These are phyloP conservation scores for Raffaelea albimanens DNA, from an alignment of 2,329 filamentous ascomycete genomes.

Conservation along the genomic window DNA sequence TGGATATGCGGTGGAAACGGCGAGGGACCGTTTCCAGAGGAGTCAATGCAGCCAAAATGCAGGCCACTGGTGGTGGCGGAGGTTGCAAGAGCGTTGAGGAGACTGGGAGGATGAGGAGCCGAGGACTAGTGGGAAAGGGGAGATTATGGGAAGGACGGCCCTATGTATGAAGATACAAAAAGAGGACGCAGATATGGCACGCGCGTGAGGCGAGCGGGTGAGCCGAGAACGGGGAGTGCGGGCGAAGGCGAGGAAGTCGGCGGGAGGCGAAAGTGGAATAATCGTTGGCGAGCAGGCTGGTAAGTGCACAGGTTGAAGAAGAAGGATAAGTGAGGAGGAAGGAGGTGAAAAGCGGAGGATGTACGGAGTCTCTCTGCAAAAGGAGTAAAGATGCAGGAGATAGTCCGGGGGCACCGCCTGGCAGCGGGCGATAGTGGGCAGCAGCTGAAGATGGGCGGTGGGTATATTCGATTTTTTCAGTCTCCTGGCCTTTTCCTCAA, in stretches of 20 bases:
- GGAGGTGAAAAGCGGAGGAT: background rate
- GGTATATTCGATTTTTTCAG: constrained; percentile 1
- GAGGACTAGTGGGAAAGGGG: background rate
- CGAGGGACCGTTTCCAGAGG: background rate
- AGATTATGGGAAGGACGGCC: background rate
- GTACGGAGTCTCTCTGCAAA: too few species aligned
- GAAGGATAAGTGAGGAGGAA: background rate
- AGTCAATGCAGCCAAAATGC: background rate
- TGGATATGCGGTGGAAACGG: constrained; percentile 5
- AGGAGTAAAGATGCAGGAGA: background rate
- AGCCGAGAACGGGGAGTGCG: background rate
- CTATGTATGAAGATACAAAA: background rate
- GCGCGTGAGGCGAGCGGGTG: background rate
- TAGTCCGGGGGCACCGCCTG: constrained; percentile 2
- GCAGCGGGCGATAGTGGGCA: constrained; percentile 2
- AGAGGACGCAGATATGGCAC: background rate
- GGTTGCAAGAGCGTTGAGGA: background rate
- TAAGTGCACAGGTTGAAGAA: too few species aligned
- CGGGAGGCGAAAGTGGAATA: background rate
- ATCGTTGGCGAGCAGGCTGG: background rate
- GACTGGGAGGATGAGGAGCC: background rate
- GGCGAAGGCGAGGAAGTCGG: background rate
- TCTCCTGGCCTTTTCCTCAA: background rate
- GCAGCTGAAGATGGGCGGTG: constrained; percentile 4
- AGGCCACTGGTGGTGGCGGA: too few species aligned